Percentiles rank a stretch among this genome's conserved stretches.
These are phyloP conservation scores for Limtongia smithiae DNA, from an alignment of 805 yeast genomes.

Conservation along the genomic window DNA sequence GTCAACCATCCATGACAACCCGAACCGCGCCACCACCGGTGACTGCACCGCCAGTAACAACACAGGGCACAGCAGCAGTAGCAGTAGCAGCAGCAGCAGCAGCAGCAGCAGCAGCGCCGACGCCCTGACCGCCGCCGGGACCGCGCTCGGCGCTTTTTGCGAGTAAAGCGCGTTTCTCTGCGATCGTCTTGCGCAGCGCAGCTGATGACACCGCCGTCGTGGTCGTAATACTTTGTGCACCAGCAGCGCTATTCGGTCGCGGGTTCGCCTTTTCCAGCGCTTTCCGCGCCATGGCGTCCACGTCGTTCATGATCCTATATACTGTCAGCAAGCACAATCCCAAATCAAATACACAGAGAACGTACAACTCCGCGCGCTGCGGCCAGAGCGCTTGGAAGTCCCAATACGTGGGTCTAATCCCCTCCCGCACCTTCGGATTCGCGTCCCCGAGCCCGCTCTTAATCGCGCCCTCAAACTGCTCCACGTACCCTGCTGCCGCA, in stretches of 20 bases:
- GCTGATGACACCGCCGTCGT: too few species aligned
- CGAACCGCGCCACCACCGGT: too few species aligned
- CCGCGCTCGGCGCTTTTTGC: too few species aligned
- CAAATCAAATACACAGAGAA: slow-evolving; percentile 32
- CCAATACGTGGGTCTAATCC: slow-evolving; percentile 75
- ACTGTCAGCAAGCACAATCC: slow-evolving; percentile 19
- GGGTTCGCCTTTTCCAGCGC: slow-evolving; percentile 64
- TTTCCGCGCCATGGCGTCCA: slow-evolving; percentile 49
- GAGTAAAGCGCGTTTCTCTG: too few species aligned
- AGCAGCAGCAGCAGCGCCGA: too few species aligned
- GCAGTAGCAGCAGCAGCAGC: too few species aligned
- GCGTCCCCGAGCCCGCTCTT: slow-evolving; percentile 70
- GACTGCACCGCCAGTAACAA: too few species aligned
- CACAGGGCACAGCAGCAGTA: too few species aligned
- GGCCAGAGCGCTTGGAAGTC: slow-evolving; percentile 55
- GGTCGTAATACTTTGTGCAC: neutral
- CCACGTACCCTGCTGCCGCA: slow-evolving; percentile 40
- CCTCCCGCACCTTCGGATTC: slow-evolving; percentile 72
- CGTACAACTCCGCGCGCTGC: slow-evolving; percentile 42
- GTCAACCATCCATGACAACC: too few species aligned
- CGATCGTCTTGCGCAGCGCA: too few species aligned
- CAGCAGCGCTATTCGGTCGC: neutral
- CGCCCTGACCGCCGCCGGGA: too few species aligned
- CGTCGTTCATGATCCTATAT: slow-evolving; percentile 35
- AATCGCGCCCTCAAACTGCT: slow-evolving; percentile 49